A percentile compares a stretch with the other conserved stretches of the same genome.
Conservation (phyloP, 805 yeast species). For the Spathaspora sp. region DNA sequence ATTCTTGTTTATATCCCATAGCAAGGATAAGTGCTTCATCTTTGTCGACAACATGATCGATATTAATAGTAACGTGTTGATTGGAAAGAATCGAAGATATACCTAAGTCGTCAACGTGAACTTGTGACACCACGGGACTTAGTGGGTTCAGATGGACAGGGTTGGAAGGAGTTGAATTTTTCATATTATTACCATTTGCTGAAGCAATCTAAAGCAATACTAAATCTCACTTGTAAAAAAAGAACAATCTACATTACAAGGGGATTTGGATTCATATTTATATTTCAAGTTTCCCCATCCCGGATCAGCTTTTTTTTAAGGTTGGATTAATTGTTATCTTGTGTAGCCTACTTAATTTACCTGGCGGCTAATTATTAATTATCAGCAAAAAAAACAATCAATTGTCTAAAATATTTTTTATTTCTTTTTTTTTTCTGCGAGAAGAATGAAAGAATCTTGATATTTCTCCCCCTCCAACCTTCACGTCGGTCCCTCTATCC, state of each 20-base stretch:
- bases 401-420: background rate
- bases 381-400: background rate
- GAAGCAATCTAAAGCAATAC: background rate
- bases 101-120: slow-evolving; percentile 33
- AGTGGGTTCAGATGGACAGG: background rate
- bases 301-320: no score
- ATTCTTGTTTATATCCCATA: slow-evolving; percentile 61
- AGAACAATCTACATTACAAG: background rate
- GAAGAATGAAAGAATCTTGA: background rate
- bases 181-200: slow-evolving; percentile 3
- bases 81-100: slow-evolving; percentile 39
- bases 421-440: background rate
- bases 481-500: no score
- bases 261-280: background rate
- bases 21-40: slow-evolving; percentile 56
- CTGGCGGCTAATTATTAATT: background rate
- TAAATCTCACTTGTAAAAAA: background rate
- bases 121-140: slow-evolving; percentile 18
- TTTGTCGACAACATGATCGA: slow-evolving; percentile 44
- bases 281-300: background rate
- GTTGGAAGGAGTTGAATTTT: slow-evolving; percentile 1
- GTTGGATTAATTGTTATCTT: background rate
- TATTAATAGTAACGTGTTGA: slow-evolving; percentile 33
- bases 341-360: background rate
- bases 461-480: no score